phyloP scores from a whole-genome alignment of 2,329 filamentous ascomycete genomes.

The Botrytis paeoniae region DNA sequence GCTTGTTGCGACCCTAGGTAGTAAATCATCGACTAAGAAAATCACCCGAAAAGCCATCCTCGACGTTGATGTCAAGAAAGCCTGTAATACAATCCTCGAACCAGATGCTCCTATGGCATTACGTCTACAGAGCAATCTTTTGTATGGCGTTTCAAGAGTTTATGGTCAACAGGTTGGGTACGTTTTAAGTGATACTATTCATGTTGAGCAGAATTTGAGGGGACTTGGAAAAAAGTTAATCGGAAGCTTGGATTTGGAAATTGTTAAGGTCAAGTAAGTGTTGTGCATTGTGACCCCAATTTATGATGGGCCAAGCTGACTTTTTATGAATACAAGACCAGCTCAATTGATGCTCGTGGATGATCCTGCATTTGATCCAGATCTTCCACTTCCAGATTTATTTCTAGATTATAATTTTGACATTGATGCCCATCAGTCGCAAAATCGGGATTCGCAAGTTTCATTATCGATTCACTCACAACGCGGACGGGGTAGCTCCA shows the following conservation, averaged over 20 bases:
- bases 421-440: conserved; percentile 23
- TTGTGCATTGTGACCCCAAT: neutral
- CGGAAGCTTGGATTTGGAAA: conserved; percentile 59
- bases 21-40: conserved; percentile 66
- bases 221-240: conserved; percentile 60
- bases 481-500: conserved; percentile 25
- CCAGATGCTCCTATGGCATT: conserved; percentile 86
- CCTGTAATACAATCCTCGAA: conserved; percentile 83
- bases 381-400: conserved; percentile 58
- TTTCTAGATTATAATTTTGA: conserved; percentile 50
- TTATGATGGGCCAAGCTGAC: conserved; percentile 17
- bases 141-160: conserved; percentile 83
- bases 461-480: conserved; percentile 37
- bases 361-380: conserved; percentile 76
- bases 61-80: conserved; percentile 80
- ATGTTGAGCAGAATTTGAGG: conserved; percentile 71
- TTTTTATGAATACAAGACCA: conserved; percentile 49
- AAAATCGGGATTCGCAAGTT: conserved; percentile 34
- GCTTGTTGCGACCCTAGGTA: conserved; percentile 86
- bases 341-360: conserved; percentile 76
- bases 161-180: conserved; percentile 86
- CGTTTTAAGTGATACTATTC: conserved; percentile 69
- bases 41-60: conserved; percentile 84
- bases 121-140: conserved; percentile 81
- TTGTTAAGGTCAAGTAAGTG: conserved; percentile 61